Conservation (phyloP, 257 asterid genomes). For the Solanum pinnatisectum region DNA sequence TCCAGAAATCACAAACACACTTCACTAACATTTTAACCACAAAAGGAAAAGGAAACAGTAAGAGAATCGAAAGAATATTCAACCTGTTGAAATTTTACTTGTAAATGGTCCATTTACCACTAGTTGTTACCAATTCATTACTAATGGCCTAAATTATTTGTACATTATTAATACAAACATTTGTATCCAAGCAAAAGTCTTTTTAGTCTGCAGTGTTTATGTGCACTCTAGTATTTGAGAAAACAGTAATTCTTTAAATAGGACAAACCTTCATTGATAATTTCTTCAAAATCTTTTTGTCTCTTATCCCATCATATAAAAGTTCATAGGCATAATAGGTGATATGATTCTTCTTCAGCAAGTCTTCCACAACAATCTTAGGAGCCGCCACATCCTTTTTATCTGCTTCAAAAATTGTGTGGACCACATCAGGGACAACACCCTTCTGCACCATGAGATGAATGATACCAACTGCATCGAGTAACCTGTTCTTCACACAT, state of each 20-base stretch:
- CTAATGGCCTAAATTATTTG: background rate
- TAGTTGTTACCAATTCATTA: background rate
- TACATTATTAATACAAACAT: background rate
- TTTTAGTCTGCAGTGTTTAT: background rate
- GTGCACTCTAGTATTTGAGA: background rate
- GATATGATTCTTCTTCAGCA: constrained; percentile 62
- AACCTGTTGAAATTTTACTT: background rate
- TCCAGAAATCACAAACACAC: background rate
- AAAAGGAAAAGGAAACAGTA: background rate
- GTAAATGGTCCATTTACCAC: background rate
- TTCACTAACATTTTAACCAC: background rate
- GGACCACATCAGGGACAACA: constrained; percentile 62
- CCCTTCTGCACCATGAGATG: constrained; percentile 69
- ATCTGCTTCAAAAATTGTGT: constrained; percentile 61
- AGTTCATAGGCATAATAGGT: constrained; percentile 65
- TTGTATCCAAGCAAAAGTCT: background rate
- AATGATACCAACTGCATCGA: constrained; percentile 57
- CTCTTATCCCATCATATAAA: constrained; percentile 66
- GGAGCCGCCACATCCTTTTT: constrained; percentile 77
- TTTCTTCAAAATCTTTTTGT: constrained; percentile 51
- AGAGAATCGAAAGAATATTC: background rate
- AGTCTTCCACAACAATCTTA: too few relatives aligned
- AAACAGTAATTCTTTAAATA: background rate
- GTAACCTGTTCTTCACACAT: constrained; percentile 49
- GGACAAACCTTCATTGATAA: constrained; percentile 9